Base-by-base conservation (phyloP, 352 stramenopile species). In the Pelagophyceae sp. region DNA sequence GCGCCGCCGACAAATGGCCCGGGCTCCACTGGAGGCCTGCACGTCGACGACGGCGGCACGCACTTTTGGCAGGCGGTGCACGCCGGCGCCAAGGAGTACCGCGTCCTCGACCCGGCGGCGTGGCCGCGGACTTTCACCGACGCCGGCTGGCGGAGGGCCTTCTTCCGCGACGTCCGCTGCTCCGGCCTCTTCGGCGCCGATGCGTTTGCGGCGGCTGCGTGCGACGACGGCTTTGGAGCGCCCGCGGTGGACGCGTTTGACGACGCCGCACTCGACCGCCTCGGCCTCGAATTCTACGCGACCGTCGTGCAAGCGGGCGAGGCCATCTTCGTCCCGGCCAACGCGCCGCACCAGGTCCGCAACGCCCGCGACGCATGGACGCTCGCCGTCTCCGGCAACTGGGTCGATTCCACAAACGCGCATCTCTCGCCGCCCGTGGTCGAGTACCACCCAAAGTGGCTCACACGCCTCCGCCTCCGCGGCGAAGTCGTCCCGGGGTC, bases 381-480 rank as follows among this genome's bases (percentile, higher is more conserved):
- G 2, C 5, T 65, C 29, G 58, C 58, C 23, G 58, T 65, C 5
- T n/a, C 5, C 23, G 32, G 20, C 17, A 65, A 65, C 29, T 65
- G 32, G 5, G 58, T 65, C 58, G 58, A 65, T 25, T 17, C 5
- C 23, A 33, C 23, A 6, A 65, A 65, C 58, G 17, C 32, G 5
- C 17, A 5, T 17, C 23, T 33, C 23, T 17, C 23, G 5, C 23
- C 23, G 58, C 23, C 5, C 17, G 58, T n/a, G 58, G 17, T n/a
- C 17, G 58, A 17, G 17, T 65, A 65, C 58, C 58, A 65, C 58
- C 58, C 58, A 2, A 65, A 65, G 58, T 65, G 58, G 58, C 58
- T 65, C 58, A n/a, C 58, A n/a, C 58, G 58, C 58, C 58, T 65
- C 58, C 20, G 32, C 23, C 17, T 65, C 23, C 5, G 29, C 58